Conservation (phyloP, 208 protist genomes). For the Trypanosoma cruzi region DNA sequence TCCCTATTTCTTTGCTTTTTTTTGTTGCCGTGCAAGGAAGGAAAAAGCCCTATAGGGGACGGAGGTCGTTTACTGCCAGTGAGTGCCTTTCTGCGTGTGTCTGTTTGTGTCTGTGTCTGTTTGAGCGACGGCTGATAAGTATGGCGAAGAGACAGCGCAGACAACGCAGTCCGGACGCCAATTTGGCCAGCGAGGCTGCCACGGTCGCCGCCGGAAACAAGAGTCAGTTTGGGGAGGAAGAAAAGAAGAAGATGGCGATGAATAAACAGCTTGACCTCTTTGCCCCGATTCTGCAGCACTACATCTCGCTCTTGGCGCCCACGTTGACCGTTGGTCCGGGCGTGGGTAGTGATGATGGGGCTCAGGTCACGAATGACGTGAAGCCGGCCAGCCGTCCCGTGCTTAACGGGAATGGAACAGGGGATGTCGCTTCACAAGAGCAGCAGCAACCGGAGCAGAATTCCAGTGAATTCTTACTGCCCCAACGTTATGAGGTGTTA, state of each 20-base stretch:
- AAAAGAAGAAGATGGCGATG: neutral
- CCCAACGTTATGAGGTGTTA: conserved; percentile 17
- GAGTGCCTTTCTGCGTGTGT: neutral
- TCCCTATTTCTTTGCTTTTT: neutral
- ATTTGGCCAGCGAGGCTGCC: too few relatives aligned
- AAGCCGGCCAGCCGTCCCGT: neutral
- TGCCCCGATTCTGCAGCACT: conserved; percentile 42
- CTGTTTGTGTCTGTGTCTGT: too few relatives aligned
- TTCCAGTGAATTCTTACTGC: neutral
- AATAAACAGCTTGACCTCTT: conserved; percentile 49
- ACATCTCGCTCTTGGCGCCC: conserved; percentile 24
- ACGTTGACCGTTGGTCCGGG: neutral
- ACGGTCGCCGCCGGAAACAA: neutral
- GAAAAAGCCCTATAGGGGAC: neutral
- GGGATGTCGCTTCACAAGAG: neutral
- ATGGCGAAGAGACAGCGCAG: conserved; percentile 10
- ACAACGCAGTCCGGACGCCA: neutral
- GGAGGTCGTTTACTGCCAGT: neutral
- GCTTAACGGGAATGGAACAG: neutral
- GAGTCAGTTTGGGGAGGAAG: neutral
- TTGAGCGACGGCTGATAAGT: neutral
- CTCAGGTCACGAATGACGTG: neutral
- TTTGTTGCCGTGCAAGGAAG: neutral
- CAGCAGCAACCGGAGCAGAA: neutral
- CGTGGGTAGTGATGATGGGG: neutral